Percentiles rank a stretch among this genome's conserved stretches.
These are phyloP conservation scores for Mallotus japonicus DNA, from an alignment of 441 rosid species.

Conservation along the genomic window DNA sequence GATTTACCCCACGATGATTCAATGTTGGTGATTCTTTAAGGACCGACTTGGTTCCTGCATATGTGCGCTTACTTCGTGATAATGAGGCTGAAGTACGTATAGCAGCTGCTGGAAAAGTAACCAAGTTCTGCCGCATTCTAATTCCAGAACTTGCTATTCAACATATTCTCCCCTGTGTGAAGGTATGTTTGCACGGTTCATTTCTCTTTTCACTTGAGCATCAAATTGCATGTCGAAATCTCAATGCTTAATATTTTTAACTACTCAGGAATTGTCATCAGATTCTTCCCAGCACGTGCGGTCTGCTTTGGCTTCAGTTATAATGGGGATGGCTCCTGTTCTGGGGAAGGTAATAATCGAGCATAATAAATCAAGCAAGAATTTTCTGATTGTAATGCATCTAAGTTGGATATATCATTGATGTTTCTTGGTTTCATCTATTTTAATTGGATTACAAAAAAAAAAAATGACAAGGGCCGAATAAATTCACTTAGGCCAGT, in stretches of 20 bases:
- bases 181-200: constrained; percentile 42
- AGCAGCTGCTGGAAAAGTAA: constrained; percentile 97
- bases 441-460: neutral
- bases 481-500: too few relatives aligned
- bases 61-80: constrained; percentile 87
- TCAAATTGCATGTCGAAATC: neutral
- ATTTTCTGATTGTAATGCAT: neutral
- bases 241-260: neutral
- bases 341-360: constrained; percentile 71
- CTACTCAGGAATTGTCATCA: constrained; percentile 76
- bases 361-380: neutral
- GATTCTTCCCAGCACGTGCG: constrained; percentile 99
- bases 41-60: constrained; percentile 87
- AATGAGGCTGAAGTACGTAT: constrained; percentile 98
- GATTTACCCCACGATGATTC: neutral
- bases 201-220: neutral
- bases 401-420: neutral
- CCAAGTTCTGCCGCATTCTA: constrained; percentile 80
- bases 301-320: constrained; percentile 96
- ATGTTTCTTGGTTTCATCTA: neutral
- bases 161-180: constrained; percentile 85
- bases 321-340: constrained; percentile 99
- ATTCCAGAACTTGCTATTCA: constrained; percentile 82
- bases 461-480: neutral
- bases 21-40: constrained; percentile 32